Evolutionary conservation across 2,329 filamentous ascomycete species (phyloP).

Genomic region (Exophiala sideris): DNA sequence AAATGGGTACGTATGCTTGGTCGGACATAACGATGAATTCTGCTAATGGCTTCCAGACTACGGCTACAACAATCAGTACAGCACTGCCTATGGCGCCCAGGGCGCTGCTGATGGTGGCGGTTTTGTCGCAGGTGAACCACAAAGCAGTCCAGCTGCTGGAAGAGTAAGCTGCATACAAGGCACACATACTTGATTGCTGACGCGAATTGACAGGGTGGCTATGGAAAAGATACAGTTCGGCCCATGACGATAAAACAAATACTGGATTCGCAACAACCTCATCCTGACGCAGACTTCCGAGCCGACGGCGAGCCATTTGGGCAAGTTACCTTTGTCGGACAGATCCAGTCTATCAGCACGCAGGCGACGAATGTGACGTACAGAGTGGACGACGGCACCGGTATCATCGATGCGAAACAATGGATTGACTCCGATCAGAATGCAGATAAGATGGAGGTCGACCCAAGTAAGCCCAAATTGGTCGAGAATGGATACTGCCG

Average conservation of each 20-base stretch:
- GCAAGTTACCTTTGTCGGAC: constrained; percentile 79
- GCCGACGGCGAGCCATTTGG: constrained; percentile 74
- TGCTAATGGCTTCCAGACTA: constrained; percentile 15
- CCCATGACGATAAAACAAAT: constrained; percentile 96
- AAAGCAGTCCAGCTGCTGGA: constrained; percentile 47
- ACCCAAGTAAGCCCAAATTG: constrained; percentile 51
- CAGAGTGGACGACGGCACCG: constrained; percentile 92
- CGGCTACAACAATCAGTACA: constrained; percentile 47
- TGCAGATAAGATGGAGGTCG: constrained; percentile 44
- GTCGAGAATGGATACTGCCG: constrained; percentile 76
- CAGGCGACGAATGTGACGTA: constrained; percentile 90
- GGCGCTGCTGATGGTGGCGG: constrained; percentile 57
- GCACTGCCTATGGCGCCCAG: constrained; percentile 55
- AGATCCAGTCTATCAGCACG: constrained; percentile 81
- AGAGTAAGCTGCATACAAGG: constrained; percentile 33
- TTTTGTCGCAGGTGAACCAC: constrained; percentile 53
- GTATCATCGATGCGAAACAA: constrained; percentile 83
- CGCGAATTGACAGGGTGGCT: constrained; percentile 34
- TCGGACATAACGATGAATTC: background rate
- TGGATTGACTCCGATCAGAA: constrained; percentile 65
- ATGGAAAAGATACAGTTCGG: constrained; percentile 79
- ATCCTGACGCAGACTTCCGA: constrained; percentile 72
- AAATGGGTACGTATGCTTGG: constrained; percentile 15
- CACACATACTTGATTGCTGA: constrained; percentile 8
- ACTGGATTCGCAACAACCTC: constrained; percentile 73